A percentile compares a stretch with the other conserved stretches of the same genome.
phyloP scores from a whole-genome alignment of 2,329 filamentous ascomycete species.

The Colletotrichum sansevieriae region DNA sequence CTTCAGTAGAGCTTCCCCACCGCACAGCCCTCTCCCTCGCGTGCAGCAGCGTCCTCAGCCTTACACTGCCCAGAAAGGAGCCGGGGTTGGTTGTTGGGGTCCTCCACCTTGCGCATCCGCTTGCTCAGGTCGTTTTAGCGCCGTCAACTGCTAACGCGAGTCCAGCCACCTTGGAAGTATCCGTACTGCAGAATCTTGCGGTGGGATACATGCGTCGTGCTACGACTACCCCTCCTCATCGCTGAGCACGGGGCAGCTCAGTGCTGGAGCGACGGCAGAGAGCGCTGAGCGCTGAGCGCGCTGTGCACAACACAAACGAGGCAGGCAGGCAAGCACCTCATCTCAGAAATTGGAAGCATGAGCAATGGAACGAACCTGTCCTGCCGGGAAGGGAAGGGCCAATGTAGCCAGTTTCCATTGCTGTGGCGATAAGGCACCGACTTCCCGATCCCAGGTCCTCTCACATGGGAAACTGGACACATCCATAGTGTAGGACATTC shows the following conservation, averaged over 20 bases:
- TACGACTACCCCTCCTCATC: conserved; percentile 16
- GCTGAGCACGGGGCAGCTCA: conserved; percentile 25
- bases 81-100: conserved; percentile 4
- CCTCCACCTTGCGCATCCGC: conserved; percentile 27
- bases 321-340: not conserved
- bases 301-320: conserved; percentile 21
- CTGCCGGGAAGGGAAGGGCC: no score
- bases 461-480: no score
- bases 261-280: not conserved
- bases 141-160: conserved; percentile 44
- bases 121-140: conserved; percentile 37
- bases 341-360: not conserved
- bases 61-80: conserved; percentile 41
- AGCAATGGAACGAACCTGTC: not conserved
- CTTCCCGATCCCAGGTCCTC: no score
- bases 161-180: conserved; percentile 43
- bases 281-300: conserved; percentile 11
- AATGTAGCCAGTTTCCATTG: no score
- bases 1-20: conserved; percentile 16
- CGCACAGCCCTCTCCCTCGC: not conserved
- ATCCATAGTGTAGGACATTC: no score
- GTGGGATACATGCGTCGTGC: conserved; percentile 6
- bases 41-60: conserved; percentile 32
- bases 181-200: not conserved
- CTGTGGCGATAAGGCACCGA: no score